Percentiles rank a stretch among this genome's conserved stretches.
Evolutionary conservation across 306 rosid genomes (phyloP).

Genomic region (Prinsepia uniflora): DNA sequence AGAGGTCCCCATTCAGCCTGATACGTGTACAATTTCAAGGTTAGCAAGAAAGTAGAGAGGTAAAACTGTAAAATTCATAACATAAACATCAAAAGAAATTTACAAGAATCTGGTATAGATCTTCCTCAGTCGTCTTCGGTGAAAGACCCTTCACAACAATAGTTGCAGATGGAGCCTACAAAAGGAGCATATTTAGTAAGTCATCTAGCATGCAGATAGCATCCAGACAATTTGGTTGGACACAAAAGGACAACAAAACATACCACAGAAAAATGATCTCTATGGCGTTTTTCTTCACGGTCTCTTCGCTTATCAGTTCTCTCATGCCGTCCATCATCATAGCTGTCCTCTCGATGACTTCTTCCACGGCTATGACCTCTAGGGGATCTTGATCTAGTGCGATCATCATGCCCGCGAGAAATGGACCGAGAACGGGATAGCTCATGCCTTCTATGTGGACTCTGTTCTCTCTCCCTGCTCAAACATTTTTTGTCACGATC

Average conservation of each 20-base stretch:
- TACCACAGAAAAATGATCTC: constrained; percentile 77
- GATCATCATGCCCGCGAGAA: constrained; percentile 79
- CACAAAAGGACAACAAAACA: constrained; percentile 20
- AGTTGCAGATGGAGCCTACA: constrained; percentile 94
- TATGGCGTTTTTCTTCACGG: constrained; percentile 73
- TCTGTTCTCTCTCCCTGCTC: constrained; percentile 69
- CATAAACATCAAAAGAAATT: constrained; percentile 26
- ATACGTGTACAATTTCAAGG: constrained; percentile 19
- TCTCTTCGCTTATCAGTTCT: constrained; percentile 78
- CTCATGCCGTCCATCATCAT: constrained; percentile 59
- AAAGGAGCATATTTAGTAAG: constrained; percentile 29
- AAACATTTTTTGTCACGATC: constrained; percentile 64
- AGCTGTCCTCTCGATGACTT: constrained; percentile 80
- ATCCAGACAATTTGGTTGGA: constrained; percentile 11
- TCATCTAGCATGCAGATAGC: constrained; percentile 4
- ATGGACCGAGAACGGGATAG: constrained; percentile 63
- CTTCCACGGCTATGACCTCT: constrained; percentile 77
- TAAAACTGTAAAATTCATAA: constrained; percentile 22
- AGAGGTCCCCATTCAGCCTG: constrained; percentile 99
- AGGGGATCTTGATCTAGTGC: constrained; percentile 82
- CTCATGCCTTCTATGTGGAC: constrained; percentile 69
- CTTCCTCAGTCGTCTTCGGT: constrained; percentile 92
- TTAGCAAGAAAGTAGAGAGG: constrained; percentile 9
- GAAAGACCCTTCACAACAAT: constrained; percentile 97
- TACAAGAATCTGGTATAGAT: constrained; percentile 94